Base-by-base conservation (phyloP, 768 basidiomycete genomes). In the Kwoniella mangroviensis region DNA sequence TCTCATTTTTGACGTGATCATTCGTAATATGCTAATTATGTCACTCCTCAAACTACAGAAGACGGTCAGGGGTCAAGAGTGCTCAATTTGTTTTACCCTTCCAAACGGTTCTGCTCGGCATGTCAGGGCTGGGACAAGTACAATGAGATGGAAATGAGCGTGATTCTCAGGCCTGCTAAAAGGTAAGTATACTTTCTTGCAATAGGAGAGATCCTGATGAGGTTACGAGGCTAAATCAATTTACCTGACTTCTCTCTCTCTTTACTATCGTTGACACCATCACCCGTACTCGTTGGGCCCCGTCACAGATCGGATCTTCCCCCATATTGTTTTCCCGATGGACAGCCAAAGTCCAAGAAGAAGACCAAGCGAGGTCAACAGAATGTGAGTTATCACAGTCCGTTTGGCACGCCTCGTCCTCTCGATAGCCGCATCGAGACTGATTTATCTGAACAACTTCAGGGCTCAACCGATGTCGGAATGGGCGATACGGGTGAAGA, bases 81-180 rank as follows among this genome's bases (percentile, higher is more conserved):
- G 80, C 86, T 99, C 74, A 97, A 99, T 83, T 95, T 99, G 68
- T 95, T 95, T 58, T 98, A 94, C 84, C 97, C 97, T 4, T 97
- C 93, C 4, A 91, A 90, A 28, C 93, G 98, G 78, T 99, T 98
- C 82, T 91, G 90, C 12, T 94, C 95, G 82, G 87, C 93, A 63
- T 93, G 95, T 78, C 95, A 95, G 83, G 85, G 88, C 85, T 98
- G 97, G 94, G 96, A 98, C 80, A 91, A 92, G 80, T 98, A 90
- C 75, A 92, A 98, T 69, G 91, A 93, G 75, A 86, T 88, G 15
- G 89, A 88, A 65, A 99, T 99, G 97, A 94, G 94, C 22, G 91
- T 99, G 70, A 88, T 92, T 59, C 91, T 99, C 34, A 90, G 93
- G 59, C 91, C 98, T 81, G 93, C 98, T 80, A 97, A 89, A 86